Base-by-base conservation (phyloP, 192 early-diverging fungal genomes). In the Diversispora epigaea region DNA sequence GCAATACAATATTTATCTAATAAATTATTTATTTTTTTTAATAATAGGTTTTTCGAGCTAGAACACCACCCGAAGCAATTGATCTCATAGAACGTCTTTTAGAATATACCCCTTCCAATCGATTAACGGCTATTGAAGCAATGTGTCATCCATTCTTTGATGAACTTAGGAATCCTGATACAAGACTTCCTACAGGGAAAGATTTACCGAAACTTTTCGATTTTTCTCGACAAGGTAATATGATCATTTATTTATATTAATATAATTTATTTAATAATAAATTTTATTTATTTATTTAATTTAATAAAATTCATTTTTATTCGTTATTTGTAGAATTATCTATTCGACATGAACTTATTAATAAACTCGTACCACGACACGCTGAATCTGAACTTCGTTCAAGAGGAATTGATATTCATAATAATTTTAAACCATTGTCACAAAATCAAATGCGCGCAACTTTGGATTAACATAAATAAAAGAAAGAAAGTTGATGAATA, bases 81-180 rank as follows among this genome's bases (percentile, higher is more conserved):
- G 93, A 95, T 54, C 85, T 99, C 52, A 89, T 99, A 62, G 86
- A 89, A 19, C 89, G 83, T 66, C 84, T 98, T 40, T 81, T 99
- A 57, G 93, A 96, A 75, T 99, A 99, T 84, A 96, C 94, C 22
- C 97, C 97, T 11, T 76, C 83, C 17, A 81, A 84, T 65, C 88
- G 97, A 43, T 85, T 91, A 71, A 93, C 91, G 9, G 91, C 96
- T 41, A 89, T 94, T 76, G 93, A 97, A 81, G 95, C 95, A 8
- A 89, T 99, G 89, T 85, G 90, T 61, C 93, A 96, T 77, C 91
- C 91, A 43, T 99, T 98, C 87, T 99, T 99, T 88, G 96, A 99
- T 83, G 96, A 98, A 80, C 84, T 99, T 81, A 89, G 97, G 60
- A 79, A 90, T 50, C 94, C 93, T 14, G 90, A 89, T 39, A 94